Base-by-base conservation (phyloP, 345 rosid genomes). In the Hirschfeldia incana region DNA sequence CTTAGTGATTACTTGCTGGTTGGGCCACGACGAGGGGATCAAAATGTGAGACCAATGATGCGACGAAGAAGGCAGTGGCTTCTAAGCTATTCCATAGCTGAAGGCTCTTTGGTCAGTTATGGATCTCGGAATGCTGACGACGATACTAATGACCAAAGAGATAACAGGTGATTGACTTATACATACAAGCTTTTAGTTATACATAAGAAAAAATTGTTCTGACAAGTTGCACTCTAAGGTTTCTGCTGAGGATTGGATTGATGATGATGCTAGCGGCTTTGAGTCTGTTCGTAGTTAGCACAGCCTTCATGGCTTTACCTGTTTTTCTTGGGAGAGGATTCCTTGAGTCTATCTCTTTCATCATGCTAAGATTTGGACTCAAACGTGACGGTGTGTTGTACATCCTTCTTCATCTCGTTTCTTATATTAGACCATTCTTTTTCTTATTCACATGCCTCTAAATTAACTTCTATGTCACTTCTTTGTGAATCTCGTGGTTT, bases 231-330 rank as follows among this genome's bases (percentile, higher is more conserved):
- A 16, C 0, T 37, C 7, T 15, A 3, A 73, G 77, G 67, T 79
- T 68, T 79, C 16, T 46, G 53, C 69, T 5, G 53, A 67, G 49
- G 73, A 67, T 79, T 67, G 29, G 63, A 6, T 11, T 79, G 53
- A 11, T 79, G 72, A 21, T 79, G 62, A 7, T 67, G 44, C 69
- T 79, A n/a, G 78, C 74, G 33, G 77, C 73, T 74, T 44, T 73
- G 63, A 79, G 64, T 46, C 0, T 67, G 69, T 74, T 73, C 26
- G 16, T 59, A 37, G 2, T 67, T 8, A 66, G 72, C 6, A 72
- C 78, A 13, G n/a, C 39, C 5, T 37, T 67, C 62, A 67, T 79
- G 44, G 65, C 75, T 74, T 49, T 79, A 62, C 83, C 83, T 6
- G 21, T 79, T 73, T 15, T 49, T n/a, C 15, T 29, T 26, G 83